Evolutionary conservation across 2,329 filamentous ascomycete genomes (phyloP), one percentile per base, ranked within the genome.

Genomic region (Nigrospora osmanthi): DNA sequence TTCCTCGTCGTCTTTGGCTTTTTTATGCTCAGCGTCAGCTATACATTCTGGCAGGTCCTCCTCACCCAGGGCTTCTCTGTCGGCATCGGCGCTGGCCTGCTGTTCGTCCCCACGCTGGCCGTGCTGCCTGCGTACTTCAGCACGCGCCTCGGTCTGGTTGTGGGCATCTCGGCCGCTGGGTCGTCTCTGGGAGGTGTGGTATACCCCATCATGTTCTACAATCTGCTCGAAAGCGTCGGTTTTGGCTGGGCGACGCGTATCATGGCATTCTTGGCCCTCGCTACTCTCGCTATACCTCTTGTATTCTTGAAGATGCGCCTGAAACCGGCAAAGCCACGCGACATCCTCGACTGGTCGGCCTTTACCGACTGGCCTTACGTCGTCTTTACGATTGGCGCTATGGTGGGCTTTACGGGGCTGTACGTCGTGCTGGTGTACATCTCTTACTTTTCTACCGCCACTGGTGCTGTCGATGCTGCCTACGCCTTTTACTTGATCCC

Each of bases 161-260:
- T n/a, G 11, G 33, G 33, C 11, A 11, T 35, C 33, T 11, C 33
- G 33, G 33, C 33, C 33, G 33, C 33, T n/a, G 33, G 33, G 11
- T 11, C 11, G 11, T 11, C 11, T 35, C n/a, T 35, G 11, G 33
- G 33, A 11, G 33, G 33, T n/a, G n/a, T 35, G 11, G n/a, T 35
- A 35, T 35, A 35, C n/a, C 33, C 33, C 33, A 35, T 35, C 33
- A n/a, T n/a, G 11, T 35, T 35, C 33, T n/a, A 12, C 66, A 6
- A 70, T 71, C 0, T 71, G 0, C 55, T 64, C 17, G 61, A 75
- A 31, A 56, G 62, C 33, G n/a, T 35, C n/a, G 33, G 33, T n/a
- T 35, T 35, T 35, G 33, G 11, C 11, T 35, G 33, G 33, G n/a
- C 11, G 11, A n/a, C n/a, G 11, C 33, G 33, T 11, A 35, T n/a